Evolutionary conservation across 345 rosid species (phyloP), one percentile per base, ranked within the genome.

Genomic region (Limnanthes douglasii): DNA sequence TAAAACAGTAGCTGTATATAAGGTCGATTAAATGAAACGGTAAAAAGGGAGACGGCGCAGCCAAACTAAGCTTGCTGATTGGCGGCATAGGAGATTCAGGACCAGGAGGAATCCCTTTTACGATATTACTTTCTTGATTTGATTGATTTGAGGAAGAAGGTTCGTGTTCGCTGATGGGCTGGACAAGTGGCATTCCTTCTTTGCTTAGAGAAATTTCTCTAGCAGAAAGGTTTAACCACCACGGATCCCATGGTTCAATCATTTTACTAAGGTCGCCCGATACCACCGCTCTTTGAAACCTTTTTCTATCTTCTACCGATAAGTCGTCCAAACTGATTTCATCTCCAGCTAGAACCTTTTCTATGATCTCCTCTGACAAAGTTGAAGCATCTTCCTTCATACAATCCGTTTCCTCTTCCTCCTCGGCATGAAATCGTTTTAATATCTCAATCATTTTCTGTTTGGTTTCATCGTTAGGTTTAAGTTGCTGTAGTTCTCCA

Each of bases 241-340:
- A 90, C 25, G 98, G 98, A 17, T 75, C 86, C 98, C 98, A 84
- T 6, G 94, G 92, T 47, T 77, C 54, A 22, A 84, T 80, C 79
- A 80, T 57, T 62, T 60, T 90, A 50, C 98, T 72, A 48, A 90
- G 57, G 60, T 80, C 92, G 12, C 98, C 96, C 32, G 85, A 84
- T 37, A 73, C 88, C 53, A 90, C 40, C 0, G 96, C 88, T 65
- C 86, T 78, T 53, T 57, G 81, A 43, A 90, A 84, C 27, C 46
- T 62, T 60, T 70, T 90, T 69, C 61, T 74, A 69, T 70, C 96
- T 46, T 80, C 81, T 34, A 45, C 48, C 45, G 82, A 68, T 22
- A 90, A 56, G 49, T 90, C 92, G 34, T 90, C 70, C 20, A 74
- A 48, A 58, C 48, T 59, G 15, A 80, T 46, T 45, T 59, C 59